Conservation (phyloP, 2,329 filamentous ascomycete genomes). For the Stachybotrys elegans region DNA sequence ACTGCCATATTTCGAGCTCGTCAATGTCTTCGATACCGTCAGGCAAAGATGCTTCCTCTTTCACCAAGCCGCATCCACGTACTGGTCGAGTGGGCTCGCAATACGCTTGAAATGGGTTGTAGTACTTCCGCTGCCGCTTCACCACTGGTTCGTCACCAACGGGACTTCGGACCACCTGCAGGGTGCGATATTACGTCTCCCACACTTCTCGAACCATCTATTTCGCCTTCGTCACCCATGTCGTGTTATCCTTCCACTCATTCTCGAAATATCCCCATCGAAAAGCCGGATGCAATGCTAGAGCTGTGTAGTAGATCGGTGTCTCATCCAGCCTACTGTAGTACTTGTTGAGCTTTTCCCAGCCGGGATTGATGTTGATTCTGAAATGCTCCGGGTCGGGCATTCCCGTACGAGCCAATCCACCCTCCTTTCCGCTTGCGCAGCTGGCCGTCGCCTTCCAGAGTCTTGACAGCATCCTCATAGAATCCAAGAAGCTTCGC, state of each 20-base stretch:
- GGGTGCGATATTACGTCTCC: background rate
- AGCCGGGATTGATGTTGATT: constrained; percentile 7
- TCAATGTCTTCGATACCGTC: background rate
- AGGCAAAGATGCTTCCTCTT: background rate
- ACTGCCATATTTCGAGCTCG: too few relatives aligned
- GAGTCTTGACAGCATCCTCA: constrained; percentile 8
- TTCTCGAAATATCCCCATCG: constrained; percentile 9
- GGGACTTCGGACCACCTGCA: background rate
- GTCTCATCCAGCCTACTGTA: constrained; percentile 6
- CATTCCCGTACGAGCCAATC: constrained; percentile 7
- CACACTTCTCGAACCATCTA: constrained; percentile 5
- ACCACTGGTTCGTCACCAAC: background rate
- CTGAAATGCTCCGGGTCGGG: constrained; percentile 8
- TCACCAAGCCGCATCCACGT: background rate
- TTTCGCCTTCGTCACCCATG: constrained; percentile 6
- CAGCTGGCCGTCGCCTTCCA: constrained; percentile 9
- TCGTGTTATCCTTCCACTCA: background rate
- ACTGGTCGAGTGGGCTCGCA: constrained; percentile 2
- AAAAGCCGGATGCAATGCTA: constrained; percentile 7
- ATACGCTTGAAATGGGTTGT: constrained; percentile 4
- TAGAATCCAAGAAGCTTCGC: constrained; percentile 6
- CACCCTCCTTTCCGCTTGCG: constrained; percentile 8
- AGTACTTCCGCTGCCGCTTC: constrained; percentile 5
- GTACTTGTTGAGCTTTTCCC: constrained; percentile 10
- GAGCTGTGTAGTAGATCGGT: constrained; percentile 8